phyloP scores from a whole-genome alignment of 2,329 filamentous ascomycete genomes.

The Talaromyces sp. region DNA sequence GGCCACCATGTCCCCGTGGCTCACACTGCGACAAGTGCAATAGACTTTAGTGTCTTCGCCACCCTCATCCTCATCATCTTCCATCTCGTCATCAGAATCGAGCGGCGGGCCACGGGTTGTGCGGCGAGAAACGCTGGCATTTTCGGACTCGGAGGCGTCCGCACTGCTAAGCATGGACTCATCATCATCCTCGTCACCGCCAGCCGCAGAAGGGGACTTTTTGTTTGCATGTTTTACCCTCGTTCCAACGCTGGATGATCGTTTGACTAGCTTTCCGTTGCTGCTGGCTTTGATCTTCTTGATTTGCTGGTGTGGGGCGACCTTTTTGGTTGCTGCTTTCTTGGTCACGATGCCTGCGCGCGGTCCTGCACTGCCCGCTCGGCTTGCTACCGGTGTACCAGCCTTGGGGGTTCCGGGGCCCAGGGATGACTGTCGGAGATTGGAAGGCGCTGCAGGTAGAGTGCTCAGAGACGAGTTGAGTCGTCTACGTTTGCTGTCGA shows the following conservation, averaged over 20 bases:
- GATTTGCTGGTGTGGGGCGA: constrained; percentile 51
- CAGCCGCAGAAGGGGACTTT: constrained; percentile 38
- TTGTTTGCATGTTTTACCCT: constrained; percentile 35
- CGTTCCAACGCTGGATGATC: constrained; percentile 37
- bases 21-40: constrained; percentile 62
- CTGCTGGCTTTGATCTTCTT: constrained; percentile 34
- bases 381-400: constrained; percentile 47
- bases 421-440: constrained; percentile 56
- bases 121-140: constrained; percentile 25
- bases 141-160: constrained; percentile 45
- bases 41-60: constrained; percentile 60
- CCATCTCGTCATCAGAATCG: constrained; percentile 37
- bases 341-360: constrained; percentile 37
- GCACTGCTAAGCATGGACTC: constrained; percentile 52
- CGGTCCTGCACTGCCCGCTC: constrained; percentile 58
- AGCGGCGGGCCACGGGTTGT: constrained; percentile 1
- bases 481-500: constrained; percentile 56
- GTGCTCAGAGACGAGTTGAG: constrained; percentile 50
- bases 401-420: constrained; percentile 62
- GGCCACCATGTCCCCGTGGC: constrained; percentile 64
- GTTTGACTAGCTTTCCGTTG: constrained; percentile 36
- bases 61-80: constrained; percentile 47
- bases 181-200: constrained; percentile 45
- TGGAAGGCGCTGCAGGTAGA: constrained; percentile 51
- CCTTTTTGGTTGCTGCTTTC: constrained; percentile 49